Evolutionary conservation across 208 protist genomes (phyloP).

Genomic region (Polymyxa betae): DNA sequence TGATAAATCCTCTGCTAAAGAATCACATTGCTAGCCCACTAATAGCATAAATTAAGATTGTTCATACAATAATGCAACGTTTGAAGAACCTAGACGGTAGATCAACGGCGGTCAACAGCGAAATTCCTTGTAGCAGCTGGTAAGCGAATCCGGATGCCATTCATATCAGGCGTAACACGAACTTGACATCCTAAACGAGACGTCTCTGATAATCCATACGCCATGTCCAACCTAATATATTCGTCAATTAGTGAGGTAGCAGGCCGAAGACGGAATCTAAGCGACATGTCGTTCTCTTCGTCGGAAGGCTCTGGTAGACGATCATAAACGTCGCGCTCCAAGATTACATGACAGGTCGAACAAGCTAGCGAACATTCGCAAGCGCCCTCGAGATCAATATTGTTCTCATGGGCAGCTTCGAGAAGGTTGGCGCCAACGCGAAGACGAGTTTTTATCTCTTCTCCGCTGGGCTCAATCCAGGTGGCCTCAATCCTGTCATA

Average conservation of each 20-base stretch:
- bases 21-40: too few species aligned
- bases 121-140: conserved; percentile 64
- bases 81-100: too few species aligned
- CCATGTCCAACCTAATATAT: conserved; percentile 39
- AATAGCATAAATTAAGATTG: too few species aligned
- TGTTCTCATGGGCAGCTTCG: conserved; percentile 85
- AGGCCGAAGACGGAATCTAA: conserved; percentile 59
- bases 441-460: not conserved
- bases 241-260: conserved; percentile 68
- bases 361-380: conserved; percentile 92
- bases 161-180: conserved; percentile 64
- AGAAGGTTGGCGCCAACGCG: conserved; percentile 86
- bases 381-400: conserved; percentile 89
- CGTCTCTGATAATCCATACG: conserved; percentile 50
- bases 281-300: conserved; percentile 78
- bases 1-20: too few species aligned
- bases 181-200: conserved; percentile 64
- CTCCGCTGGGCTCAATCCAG: not conserved
- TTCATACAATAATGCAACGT: too few species aligned
- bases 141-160: conserved; percentile 63
- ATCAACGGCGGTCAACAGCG: conserved; percentile 52
- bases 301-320: conserved; percentile 85
- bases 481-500: not conserved
- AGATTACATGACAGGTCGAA: conserved; percentile 95
- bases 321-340: conserved; percentile 83